These are phyloP conservation scores for Kwoniella heveanensis DNA, from an alignment of 768 basidiomycete species.

Conservation along the genomic window DNA sequence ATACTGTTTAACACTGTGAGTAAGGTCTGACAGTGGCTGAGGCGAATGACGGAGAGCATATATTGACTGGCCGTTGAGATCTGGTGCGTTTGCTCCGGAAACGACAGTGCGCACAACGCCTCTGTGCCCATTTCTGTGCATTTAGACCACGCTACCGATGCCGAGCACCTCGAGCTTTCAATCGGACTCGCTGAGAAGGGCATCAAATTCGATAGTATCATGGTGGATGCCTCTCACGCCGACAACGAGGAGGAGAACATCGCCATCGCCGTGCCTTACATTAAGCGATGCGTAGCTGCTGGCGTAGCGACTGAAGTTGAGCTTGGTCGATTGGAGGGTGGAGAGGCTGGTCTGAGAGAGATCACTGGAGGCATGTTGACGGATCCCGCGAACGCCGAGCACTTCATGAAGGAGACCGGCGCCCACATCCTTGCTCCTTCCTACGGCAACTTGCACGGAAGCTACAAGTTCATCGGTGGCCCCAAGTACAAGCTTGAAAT, in stretches of 20 bases:
- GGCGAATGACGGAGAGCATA: too few species aligned
- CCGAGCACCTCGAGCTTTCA: constrained; percentile 54
- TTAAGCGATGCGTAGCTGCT: constrained; percentile 51
- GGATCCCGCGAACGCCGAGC: constrained; percentile 54
- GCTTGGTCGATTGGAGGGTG: constrained; percentile 55
- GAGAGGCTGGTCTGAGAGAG: constrained; percentile 51
- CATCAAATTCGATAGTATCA: constrained; percentile 56
- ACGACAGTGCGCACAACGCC: constrained; percentile 52
- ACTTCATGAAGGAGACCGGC: constrained; percentile 55
- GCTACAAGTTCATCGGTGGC: constrained; percentile 52
- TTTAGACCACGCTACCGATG: constrained; percentile 55
- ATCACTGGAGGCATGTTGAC: constrained; percentile 56
- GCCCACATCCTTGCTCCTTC: constrained; percentile 56
- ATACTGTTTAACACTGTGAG: constrained; percentile 51
- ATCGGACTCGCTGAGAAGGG: constrained; percentile 55
- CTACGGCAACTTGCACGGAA: constrained; percentile 56
- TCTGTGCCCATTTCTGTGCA: constrained; percentile 56
- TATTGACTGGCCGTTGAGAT: too few species aligned
- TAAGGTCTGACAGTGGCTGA: too few species aligned
- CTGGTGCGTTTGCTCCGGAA: too few species aligned
- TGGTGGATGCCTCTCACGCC: constrained; percentile 56
- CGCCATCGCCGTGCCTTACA: constrained; percentile 51
- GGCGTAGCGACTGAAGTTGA: constrained; percentile 57
- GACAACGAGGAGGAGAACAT: constrained; percentile 55
- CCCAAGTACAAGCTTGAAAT: constrained; percentile 50